A percentile compares a stretch with the other conserved stretches of the same genome.
Conservation (phyloP, 2,329 filamentous ascomycete genomes). For the Polychaeton citri region DNA sequence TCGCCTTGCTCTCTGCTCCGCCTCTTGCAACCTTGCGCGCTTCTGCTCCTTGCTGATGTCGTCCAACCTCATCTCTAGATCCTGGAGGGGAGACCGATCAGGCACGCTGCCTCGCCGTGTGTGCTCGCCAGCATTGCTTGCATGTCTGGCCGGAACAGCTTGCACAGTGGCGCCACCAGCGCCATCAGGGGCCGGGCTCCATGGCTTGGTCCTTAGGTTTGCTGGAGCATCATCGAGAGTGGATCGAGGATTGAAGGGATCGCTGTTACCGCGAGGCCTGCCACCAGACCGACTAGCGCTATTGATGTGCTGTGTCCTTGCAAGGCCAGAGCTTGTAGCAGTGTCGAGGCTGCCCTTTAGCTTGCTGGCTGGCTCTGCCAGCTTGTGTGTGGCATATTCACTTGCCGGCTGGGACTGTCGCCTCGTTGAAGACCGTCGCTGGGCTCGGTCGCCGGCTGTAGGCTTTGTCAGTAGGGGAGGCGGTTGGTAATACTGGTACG, state of each 20-base stretch:
- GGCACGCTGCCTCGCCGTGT: conserved; percentile 47
- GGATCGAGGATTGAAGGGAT: conserved; percentile 4
- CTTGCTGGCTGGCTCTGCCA: no score
- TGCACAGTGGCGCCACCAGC: background rate
- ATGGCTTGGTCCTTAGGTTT: conserved; percentile 15
- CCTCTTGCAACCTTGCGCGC: conserved; percentile 68
- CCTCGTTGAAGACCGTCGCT: no score
- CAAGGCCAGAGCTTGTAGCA: no score
- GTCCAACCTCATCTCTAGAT: conserved; percentile 77
- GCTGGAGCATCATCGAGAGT: conserved; percentile 9
- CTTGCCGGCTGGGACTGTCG: no score
- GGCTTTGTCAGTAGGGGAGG: conserved; percentile 9
- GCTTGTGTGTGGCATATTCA: no score
- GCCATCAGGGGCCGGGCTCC: conserved; percentile 10
- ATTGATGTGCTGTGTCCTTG: no score
- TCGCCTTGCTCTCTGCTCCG: conserved; percentile 44
- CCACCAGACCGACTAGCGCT: no score
- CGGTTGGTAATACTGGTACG: conserved; percentile 20
- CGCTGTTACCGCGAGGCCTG: no score
- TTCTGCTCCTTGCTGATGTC: conserved; percentile 96
- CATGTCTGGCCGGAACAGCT: conserved; percentile 4
- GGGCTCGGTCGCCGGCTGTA: conserved; percentile 15
- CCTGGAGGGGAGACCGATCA: conserved; percentile 83
- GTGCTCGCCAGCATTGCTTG: conserved; percentile 10
- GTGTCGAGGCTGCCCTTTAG: no score